These are phyloP conservation scores for Musa balbisiana DNA, from an alignment of 202 grass and related monocot species.

Conservation along the genomic window DNA sequence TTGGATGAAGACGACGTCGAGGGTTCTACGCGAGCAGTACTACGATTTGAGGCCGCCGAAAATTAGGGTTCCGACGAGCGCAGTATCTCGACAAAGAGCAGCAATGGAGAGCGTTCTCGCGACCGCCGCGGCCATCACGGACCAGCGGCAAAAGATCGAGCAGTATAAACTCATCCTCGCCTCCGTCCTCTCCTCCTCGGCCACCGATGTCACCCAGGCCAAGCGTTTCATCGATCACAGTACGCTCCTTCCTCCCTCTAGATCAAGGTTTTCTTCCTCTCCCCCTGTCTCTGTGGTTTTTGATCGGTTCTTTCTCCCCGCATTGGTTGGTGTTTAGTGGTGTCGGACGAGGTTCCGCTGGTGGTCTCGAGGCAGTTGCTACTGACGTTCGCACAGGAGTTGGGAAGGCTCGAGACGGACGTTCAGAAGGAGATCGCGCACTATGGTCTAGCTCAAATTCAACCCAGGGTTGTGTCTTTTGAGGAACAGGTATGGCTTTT, in stretches of 20 bases:
- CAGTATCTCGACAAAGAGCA: neutral
- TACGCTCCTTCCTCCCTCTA: constrained; percentile 21
- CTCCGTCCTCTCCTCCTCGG: constrained; percentile 66
- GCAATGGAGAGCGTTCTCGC: constrained; percentile 75
- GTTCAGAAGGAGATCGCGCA: constrained; percentile 91
- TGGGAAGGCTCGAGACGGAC: constrained; percentile 74
- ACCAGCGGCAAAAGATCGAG: constrained; percentile 97
- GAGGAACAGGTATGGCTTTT: constrained; percentile 71
- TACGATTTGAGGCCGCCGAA: no score
- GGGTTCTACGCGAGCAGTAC: no score
- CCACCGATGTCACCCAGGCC: constrained; percentile 68
- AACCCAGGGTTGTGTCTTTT: constrained; percentile 91
- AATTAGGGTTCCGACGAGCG: neutral
- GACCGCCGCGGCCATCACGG: constrained; percentile 57
- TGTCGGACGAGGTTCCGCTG: constrained; percentile 86
- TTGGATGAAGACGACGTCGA: no score
- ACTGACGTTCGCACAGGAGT: constrained; percentile 84
- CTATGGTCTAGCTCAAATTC: constrained; percentile 87
- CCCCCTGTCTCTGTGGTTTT: neutral
- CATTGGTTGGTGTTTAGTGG: constrained; percentile 37
- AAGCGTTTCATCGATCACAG: constrained; percentile 96
- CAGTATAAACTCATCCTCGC: constrained; percentile 94
- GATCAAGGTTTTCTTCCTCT: neutral
- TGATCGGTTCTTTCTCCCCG: neutral
- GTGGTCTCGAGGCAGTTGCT: constrained; percentile 94